Evolutionary conservation across 345 rosid genomes (phyloP), one percentile per base, ranked within the genome.

Genomic region (Euphorbia peplus): DNA sequence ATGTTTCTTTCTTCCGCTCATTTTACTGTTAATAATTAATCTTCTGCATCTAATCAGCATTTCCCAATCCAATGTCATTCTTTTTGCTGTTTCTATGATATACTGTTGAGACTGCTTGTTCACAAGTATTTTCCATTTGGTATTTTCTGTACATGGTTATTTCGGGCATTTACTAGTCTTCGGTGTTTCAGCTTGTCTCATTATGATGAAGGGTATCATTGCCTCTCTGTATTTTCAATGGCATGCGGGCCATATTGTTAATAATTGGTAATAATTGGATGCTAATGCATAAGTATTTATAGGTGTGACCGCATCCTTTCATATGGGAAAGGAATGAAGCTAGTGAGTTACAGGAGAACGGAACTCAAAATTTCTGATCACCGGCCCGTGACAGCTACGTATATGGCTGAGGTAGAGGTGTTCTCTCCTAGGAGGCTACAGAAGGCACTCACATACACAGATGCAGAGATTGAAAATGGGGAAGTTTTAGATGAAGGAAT

Each of bases 231-330:
- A 53, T 6, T n/a, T n/a, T n/a, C n/a, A n/a, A n/a, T n/a, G n/a
- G n/a, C n/a, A n/a, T n/a, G n/a, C n/a, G n/a, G n/a, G n/a, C n/a
- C n/a, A n/a, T n/a, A n/a, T n/a, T n/a, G n/a, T n/a, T n/a, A n/a
- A n/a, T n/a, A n/a, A n/a, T n/a, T n/a, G n/a, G n/a, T n/a, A n/a
- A n/a, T n/a, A n/a, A n/a, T n/a, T n/a, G n/a, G n/a, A 39, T 46
- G n/a, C 3, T 44, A 39, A 50, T 4, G 16, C 32, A 7, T 52
- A 64, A 9, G 3, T 32, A 44, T 22, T 57, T 74, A 42, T 65
- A 93, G 98, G 98, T 91, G 97, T 69, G 99, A 95, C 35, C 91
- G 99, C 69, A 80, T 95, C 58, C 86, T 95, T 64, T 87, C 91
- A 0, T 74, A 73, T 39, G 99, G 99, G 19, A 89, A 87, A 63